These are phyloP conservation scores for Alternaria consortialis DNA, from an alignment of 2,329 filamentous ascomycete genomes.

Conservation along the genomic window DNA sequence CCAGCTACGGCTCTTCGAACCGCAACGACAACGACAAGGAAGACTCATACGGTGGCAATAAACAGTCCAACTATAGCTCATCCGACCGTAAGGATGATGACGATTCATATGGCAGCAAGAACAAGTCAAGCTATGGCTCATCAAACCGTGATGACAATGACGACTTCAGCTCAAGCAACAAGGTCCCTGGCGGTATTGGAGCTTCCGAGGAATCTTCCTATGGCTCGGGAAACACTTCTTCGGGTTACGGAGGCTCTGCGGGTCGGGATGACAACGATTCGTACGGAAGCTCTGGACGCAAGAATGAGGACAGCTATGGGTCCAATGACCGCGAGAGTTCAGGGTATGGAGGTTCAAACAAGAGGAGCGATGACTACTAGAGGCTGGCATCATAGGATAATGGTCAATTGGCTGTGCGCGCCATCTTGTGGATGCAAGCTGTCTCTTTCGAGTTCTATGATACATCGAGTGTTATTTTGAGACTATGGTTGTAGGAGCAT, in stretches of 20 bases:
- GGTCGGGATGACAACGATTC: conserved; percentile 1
- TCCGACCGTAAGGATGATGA: conserved; percentile 11
- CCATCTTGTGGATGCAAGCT: background rate
- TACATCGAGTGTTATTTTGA: background rate
- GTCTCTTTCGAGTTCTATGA: background rate
- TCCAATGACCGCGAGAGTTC: conserved; percentile 8
- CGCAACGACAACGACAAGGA: background rate
- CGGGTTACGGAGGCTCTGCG: conserved; percentile 3
- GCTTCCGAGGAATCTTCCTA: background rate
- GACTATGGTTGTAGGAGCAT: background rate
- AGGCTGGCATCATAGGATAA: background rate
- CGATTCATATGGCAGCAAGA: conserved; percentile 10
- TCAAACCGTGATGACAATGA: conserved; percentile 7
- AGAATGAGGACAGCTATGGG: conserved; percentile 3
- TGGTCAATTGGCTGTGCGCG: background rate
- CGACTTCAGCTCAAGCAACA: conserved; percentile 8
- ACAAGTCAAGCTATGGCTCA: conserved; percentile 13
- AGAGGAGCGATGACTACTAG: conserved; percentile 17
- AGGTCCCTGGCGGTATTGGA: background rate
- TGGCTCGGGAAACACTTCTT: conserved; percentile 1
- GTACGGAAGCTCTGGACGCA: conserved; percentile 8
- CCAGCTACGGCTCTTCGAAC: conserved; percentile 10
- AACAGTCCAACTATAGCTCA: conserved; percentile 7
- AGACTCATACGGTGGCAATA: conserved; percentile 12
- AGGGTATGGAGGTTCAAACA: conserved; percentile 11